Evolutionary conservation across 768 basidiomycete species (phyloP).

Genomic region (Termitomyces sp.): DNA sequence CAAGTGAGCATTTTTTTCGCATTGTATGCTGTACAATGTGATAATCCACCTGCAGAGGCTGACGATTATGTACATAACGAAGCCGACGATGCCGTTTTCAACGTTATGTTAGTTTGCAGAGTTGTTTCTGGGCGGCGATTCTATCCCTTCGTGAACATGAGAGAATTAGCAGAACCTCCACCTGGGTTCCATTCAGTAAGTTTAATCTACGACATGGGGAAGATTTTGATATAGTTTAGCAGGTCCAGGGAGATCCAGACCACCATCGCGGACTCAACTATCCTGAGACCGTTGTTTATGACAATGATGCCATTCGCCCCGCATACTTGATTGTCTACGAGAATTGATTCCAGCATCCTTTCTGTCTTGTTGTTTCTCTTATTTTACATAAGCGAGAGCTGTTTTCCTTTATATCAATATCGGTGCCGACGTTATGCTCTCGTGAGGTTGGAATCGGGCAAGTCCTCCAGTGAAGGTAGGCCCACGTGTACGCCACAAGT

Average conservation of each 20-base stretch:
- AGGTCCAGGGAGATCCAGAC: neutral
- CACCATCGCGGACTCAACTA: conserved; percentile 9
- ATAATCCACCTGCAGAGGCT: conserved; percentile 43
- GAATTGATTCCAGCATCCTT: neutral
- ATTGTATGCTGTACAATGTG: neutral
- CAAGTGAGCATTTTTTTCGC: conserved; percentile 39
- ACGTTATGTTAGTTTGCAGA: conserved; percentile 51
- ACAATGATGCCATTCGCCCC: conserved; percentile 19
- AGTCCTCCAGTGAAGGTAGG: neutral
- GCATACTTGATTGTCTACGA: conserved; percentile 18
- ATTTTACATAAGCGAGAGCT: neutral
- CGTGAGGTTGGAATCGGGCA: neutral
- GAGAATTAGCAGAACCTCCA: conserved; percentile 47
- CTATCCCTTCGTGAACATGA: conserved; percentile 45
- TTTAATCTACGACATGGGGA: neutral
- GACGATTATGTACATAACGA: conserved; percentile 54
- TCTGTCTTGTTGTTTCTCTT: neutral
- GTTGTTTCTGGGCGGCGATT: conserved; percentile 60
- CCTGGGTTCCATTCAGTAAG: conserved; percentile 57
- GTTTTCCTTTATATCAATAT: neutral
- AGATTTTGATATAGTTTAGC: neutral
- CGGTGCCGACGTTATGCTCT: neutral
- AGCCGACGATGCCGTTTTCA: conserved; percentile 33
- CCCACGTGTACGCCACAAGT: neutral
- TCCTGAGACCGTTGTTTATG: conserved; percentile 19